Evolutionary conservation across 306 rosid species (phyloP), one percentile per base, ranked within the genome.

Genomic region (Quercus aquifolioides): DNA sequence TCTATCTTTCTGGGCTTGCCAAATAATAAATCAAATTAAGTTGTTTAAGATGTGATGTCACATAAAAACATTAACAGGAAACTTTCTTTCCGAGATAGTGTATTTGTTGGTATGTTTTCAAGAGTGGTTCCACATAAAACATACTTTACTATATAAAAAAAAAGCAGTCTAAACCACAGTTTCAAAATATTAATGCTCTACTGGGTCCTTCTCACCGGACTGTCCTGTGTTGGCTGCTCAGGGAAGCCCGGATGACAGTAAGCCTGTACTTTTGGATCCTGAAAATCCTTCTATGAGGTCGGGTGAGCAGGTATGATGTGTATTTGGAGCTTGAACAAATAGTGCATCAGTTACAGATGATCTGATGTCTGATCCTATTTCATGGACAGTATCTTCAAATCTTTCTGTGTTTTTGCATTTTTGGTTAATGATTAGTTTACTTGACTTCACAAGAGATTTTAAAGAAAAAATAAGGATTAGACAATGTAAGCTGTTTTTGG

Each of bases 201-300:
- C 7, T 52, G 28, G 56, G 41, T 46, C 78, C 3, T 75, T 28
- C 19, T 80, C 68, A 9, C 79, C 38, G 26, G 56, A 77, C 63
- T 76, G 19, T 59, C 12, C 17, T 43, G n/a, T 73, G 38, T 76
- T 52, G 25, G 21, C 28, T 71, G 67, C 59, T 55, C 86, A 89
- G 96, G 83, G 74, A 77, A 86, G 84, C 83, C 86, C 85, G 19
- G 85, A 71, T 71, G 94, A 88, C 81, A 78, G 26, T 46, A 89
- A 89, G 82, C 89, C 89, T 56, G 51, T 73, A 60, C 68, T 62
- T 74, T 23, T 86, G 76, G 86, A 86, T 68, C 80, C 84, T 55
- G 77, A 73, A 74, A 78, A 74, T 23, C 73, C 87, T 31, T 82
- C 86, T 23, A 35, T 75, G 79, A 75, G 56, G 70, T 73, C 73